phyloP scores from a whole-genome alignment of 208 protist species.

The Crithidia brevicula region DNA sequence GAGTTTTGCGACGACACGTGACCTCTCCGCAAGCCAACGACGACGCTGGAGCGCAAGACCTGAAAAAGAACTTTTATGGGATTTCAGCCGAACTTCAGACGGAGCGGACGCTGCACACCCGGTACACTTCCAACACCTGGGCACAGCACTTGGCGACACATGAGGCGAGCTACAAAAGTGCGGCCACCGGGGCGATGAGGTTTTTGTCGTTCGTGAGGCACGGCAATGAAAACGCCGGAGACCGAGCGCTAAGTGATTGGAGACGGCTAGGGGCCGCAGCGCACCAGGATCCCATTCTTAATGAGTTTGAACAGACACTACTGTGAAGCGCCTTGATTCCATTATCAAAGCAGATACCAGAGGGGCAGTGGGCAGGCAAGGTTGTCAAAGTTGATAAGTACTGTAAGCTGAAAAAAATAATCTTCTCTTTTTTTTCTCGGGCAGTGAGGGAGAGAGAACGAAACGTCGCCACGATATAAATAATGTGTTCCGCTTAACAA shows the following conservation, averaged over 20 bases:
- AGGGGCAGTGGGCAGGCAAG: too few relatives aligned
- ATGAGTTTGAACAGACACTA: conserved; percentile 68
- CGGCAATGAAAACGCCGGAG: not conserved
- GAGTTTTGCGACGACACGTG: conserved; percentile 38
- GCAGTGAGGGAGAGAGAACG: not conserved
- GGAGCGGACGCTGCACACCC: conserved; percentile 50
- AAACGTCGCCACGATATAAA: not conserved
- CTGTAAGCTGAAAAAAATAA: not conserved
- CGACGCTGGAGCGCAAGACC: not conserved
- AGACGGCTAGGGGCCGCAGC: conserved; percentile 35
- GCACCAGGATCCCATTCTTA: conserved; percentile 41
- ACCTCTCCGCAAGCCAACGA: conserved; percentile 4
- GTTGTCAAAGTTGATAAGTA: too few relatives aligned
- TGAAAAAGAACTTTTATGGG: conserved; percentile 46
- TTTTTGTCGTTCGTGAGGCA: conserved; percentile 39
- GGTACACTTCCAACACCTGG: conserved; percentile 67
- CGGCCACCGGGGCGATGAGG: conserved; percentile 34
- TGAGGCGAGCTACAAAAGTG: conserved; percentile 27
- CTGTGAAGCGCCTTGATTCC: too few relatives aligned
- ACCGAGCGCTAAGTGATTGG: conserved; percentile 49
- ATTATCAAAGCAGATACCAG: too few relatives aligned
- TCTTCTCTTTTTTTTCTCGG: not conserved
- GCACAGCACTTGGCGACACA: conserved; percentile 43
- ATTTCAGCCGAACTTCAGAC: conserved; percentile 45
- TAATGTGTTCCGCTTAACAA: conserved; percentile 2